Conservation (phyloP, 192 early-diverging fungal genomes). For the Coemansia sp. region DNA sequence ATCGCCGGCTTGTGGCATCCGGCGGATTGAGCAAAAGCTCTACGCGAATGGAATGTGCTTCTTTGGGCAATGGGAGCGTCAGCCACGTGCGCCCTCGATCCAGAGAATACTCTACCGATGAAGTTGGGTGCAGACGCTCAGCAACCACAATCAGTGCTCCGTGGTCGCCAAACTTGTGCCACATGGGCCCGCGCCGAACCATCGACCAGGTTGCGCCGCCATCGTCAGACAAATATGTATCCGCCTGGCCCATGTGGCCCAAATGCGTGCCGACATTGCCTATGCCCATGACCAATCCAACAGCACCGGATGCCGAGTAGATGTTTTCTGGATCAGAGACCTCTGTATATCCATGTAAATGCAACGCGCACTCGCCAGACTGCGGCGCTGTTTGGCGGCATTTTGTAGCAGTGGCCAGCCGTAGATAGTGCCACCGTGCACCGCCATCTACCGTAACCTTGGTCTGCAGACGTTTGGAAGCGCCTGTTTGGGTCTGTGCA, state of each 20-base stretch:
- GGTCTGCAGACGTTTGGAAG: slow-evolving; percentile 63
- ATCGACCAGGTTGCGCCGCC: slow-evolving; percentile 84
- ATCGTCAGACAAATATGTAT: slow-evolving; percentile 85
- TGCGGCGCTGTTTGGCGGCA: slow-evolving; percentile 49
- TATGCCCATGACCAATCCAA: slow-evolving; percentile 86
- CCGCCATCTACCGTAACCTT: slow-evolving; percentile 83
- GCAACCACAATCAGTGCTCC: slow-evolving; percentile 83
- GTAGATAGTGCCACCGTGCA: slow-evolving; percentile 62
- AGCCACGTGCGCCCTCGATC: slow-evolving; percentile 77
- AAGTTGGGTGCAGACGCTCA: slow-evolving; percentile 69
- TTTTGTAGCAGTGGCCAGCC: slow-evolving; percentile 38
- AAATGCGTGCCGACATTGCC: slow-evolving; percentile 83
- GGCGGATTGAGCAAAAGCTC: slow-evolving; percentile 67
- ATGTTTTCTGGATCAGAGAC: slow-evolving; percentile 70
- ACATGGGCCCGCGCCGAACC: slow-evolving; percentile 79
- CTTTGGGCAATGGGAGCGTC: slow-evolving; percentile 60
- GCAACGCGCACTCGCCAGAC: slow-evolving; percentile 60
- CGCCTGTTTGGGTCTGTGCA: slow-evolving; percentile 51
- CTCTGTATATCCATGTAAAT: slow-evolving; percentile 88
- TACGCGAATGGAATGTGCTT: slow-evolving; percentile 67
- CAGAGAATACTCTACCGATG: slow-evolving; percentile 65
- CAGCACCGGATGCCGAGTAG: slow-evolving; percentile 78
- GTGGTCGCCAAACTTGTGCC: slow-evolving; percentile 92
- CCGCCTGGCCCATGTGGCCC: slow-evolving; percentile 62
- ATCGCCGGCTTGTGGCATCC: slow-evolving; percentile 71